Base-by-base conservation (phyloP, 805 yeast genomes). In the Sugiyamaella smithiae region DNA sequence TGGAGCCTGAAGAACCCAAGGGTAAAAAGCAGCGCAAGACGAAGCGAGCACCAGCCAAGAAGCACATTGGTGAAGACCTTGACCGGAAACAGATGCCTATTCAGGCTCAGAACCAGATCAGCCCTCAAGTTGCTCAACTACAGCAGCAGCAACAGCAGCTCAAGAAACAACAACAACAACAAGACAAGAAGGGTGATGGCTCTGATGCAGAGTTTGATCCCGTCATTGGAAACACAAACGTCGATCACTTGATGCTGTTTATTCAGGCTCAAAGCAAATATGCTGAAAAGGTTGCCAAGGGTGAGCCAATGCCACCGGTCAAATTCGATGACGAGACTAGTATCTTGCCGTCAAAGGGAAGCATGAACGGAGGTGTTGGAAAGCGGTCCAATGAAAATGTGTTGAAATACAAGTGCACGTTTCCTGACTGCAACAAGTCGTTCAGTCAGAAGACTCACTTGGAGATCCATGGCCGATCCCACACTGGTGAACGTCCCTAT, bases 361-460 rank as follows among this genome's bases (percentile, higher is more conserved):
- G 88, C 80, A 66, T 88, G 95, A 96, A 85, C 90, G 2, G 77
- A 86, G 40, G 68, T 78, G 4, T 63, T 87, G 40, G 78, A 87
- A 26, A 95, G 89, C 58, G 96, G 95, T 4, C 97, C 96, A 1
- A 68, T 66, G 23, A 52, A 12, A 48, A 48, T 3, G 55, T 52
- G 32, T 55, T 59, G 35, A 60, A 60, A 50, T 60, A 57, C 43
- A 51, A 61, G 49, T 68, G 74, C 52, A 45, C 47, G 12, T 57
- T 58, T 44, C 66, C 66, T 2, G 65, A 84, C 59, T 91, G 97
- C 64, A 77, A 76, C 59, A 87, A 88, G 62, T 76, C 77, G 47
- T 90, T 90, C 60, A 82, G 90, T 0, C 97, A 90, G 64, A 74
- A 88, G n/a, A 90, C 97, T 4, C 96, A 88, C 67, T 69, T 89